Base-by-base conservation (phyloP, 192 early-diverging fungal genomes). In the Mortierella alpina region DNA sequence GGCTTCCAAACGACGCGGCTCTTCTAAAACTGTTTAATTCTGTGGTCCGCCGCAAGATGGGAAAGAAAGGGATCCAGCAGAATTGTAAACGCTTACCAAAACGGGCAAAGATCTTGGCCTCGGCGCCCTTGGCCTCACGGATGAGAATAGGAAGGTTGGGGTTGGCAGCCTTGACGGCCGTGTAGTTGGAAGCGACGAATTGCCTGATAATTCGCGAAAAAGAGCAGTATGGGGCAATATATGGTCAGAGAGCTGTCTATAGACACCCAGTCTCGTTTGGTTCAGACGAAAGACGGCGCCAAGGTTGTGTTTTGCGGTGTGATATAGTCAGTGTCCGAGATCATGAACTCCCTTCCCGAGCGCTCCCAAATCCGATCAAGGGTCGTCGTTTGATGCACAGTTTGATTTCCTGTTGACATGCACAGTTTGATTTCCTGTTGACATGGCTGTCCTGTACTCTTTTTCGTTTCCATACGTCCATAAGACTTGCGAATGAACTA, bases 131-230 rank as follows among this genome's bases (percentile, higher is more conserved):
- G 17, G 95, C 95, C 75, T 98, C 96, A 68, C 96, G 92, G 47
- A 98, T 91, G 17, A 98, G 88, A 71, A 98, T 93, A 22, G 96
- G 96, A 18, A 98, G 85, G 12, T 89, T 84, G 10, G 96, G 96
- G 86, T 98, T 96, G 57, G 88, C 92, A 66, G 90, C 79, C 85
- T 96, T 96, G 53, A 98, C 73, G n/a, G 83, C 86, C 11, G 86
- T 84, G 77, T 96, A 98, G 81, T 94, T 85, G 69, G 92, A 91
- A 45, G 90, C 78, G 51, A 98, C 87, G 82, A 95, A 98, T 73
- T 96, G 91, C 67, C 96, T 97, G 86, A 40, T 44, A 44, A 44
- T 20, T 44, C 14, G 20, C 6, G 0, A n/a, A 51, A 56, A 13
- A 51, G 6, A 50, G 50, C 42, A 51, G 13, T 2, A n/a, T 4